Conservation (phyloP, 352 stramenopile genomes). For the Pythium pyrilobum region DNA sequence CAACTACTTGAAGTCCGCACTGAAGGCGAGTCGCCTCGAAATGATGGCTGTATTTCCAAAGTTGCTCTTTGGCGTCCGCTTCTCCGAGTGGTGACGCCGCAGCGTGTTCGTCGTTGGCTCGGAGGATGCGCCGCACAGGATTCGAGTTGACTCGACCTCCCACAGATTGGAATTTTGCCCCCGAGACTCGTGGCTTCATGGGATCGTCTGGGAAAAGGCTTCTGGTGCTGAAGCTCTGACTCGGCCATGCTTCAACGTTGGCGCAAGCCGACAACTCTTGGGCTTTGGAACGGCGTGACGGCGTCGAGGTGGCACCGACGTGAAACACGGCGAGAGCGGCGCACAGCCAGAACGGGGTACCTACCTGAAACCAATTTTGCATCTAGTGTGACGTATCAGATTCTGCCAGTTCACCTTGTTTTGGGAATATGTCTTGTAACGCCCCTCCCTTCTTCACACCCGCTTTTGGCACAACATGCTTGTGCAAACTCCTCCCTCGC, state of each 20-base stretch:
- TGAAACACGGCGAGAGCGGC: conserved; percentile 2
- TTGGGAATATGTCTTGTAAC: background rate
- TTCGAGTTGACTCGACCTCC: too few species aligned
- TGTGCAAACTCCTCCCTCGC: conserved; percentile 18
- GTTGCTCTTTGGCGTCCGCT: too few species aligned
- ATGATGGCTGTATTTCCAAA: too few species aligned
- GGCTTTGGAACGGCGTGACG: conserved; percentile 15
- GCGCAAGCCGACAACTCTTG: conserved; percentile 1
- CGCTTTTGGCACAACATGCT: conserved; percentile 7
- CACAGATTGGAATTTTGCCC: too few species aligned
- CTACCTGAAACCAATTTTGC: conserved; percentile 7
- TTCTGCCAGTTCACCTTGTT: background rate
- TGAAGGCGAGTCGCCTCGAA: too few species aligned
- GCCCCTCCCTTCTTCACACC: background rate
- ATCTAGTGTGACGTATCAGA: background rate
- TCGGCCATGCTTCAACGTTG: conserved; percentile 18
- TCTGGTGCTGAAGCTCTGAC: background rate
- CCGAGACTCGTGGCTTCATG: too few species aligned
- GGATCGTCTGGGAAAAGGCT: too few species aligned
- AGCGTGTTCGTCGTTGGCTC: too few species aligned
- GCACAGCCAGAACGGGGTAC: conserved; percentile 3
- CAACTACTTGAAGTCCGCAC: too few species aligned
- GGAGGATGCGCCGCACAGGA: too few species aligned
- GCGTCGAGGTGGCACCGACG: conserved; percentile 11
- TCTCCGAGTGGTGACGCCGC: too few species aligned